phyloP scores from a whole-genome alignment of 2,329 filamentous ascomycete genomes.

The Ophidiomyces ophidiicola region DNA sequence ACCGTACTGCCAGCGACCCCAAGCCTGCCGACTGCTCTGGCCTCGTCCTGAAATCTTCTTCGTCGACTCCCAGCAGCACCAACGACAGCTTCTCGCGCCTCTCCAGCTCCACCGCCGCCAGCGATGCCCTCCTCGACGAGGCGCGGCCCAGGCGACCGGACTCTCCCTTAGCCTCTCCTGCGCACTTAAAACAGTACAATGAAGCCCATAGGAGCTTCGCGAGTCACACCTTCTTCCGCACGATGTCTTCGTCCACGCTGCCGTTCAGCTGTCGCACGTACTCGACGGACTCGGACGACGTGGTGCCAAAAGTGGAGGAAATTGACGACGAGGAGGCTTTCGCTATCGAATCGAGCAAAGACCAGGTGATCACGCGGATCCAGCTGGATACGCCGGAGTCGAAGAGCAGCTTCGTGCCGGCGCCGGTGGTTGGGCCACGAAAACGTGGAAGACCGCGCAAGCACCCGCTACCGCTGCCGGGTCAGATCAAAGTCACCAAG shows the following conservation, averaged over 20 bases:
- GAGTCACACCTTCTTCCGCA: constrained; percentile 10
- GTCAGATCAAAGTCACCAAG: constrained; percentile 61
- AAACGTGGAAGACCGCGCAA: constrained; percentile 74
- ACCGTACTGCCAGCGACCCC: constrained; percentile 19
- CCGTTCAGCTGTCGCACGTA: constrained; percentile 21
- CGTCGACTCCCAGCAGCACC: constrained; percentile 21
- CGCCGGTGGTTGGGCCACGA: constrained; percentile 31
- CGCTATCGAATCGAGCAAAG: constrained; percentile 23
- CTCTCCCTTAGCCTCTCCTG: constrained; percentile 6
- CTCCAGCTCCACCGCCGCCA: constrained; percentile 24
- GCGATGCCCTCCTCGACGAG: constrained; percentile 26
- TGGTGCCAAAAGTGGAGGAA: constrained; percentile 45
- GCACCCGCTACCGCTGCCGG: constrained; percentile 52
- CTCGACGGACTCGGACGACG: constrained; percentile 22
- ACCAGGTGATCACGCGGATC: constrained; percentile 21
- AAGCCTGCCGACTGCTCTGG: constrained; percentile 9
- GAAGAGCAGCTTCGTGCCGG: constrained; percentile 15
- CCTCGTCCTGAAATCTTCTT: constrained; percentile 9
- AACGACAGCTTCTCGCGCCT: constrained; percentile 24
- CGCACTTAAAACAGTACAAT: constrained; percentile 5
- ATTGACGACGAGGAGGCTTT: constrained; percentile 33
- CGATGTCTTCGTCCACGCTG: constrained; percentile 17
- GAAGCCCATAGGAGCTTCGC: constrained; percentile 12
- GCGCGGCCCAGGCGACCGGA: constrained; percentile 18
- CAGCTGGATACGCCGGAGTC: constrained; percentile 20